phyloP scores from a whole-genome alignment of 495 filamentous ascomycete genomes.

The Chaetomium tenue region DNA sequence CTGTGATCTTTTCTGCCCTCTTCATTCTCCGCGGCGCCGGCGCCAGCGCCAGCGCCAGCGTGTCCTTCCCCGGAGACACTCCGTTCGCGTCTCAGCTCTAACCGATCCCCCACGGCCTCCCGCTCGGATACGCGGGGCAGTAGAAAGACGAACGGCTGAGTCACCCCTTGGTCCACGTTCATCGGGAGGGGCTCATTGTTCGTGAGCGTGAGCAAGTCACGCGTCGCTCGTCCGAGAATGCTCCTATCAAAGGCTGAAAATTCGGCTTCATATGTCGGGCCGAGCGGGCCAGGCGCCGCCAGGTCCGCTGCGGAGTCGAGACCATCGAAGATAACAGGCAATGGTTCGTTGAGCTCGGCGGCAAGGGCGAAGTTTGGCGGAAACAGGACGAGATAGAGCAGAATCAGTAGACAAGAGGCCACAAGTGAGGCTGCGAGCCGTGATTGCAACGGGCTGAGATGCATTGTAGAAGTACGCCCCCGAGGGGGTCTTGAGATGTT shows the following conservation, averaged over 20 bases:
- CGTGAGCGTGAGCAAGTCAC: constrained; percentile 47
- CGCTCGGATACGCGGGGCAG: constrained; percentile 20
- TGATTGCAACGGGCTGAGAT: constrained; percentile 64
- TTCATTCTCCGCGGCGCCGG: constrained; percentile 18
- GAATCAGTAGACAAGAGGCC: constrained; percentile 53
- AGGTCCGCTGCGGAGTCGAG: constrained; percentile 23
- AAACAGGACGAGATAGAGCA: constrained; percentile 57
- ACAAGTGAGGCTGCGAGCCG: constrained; percentile 63
- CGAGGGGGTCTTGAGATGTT: constrained; percentile 27
- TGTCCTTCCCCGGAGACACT: background rate
- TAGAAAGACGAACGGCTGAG: constrained; percentile 41
- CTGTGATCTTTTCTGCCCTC: constrained; percentile 21
- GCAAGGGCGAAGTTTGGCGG: constrained; percentile 60
- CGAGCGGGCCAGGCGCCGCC: constrained; percentile 30
- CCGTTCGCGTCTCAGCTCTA: constrained; percentile 28
- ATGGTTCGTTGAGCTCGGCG: constrained; percentile 48
- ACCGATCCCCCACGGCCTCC: constrained; percentile 7
- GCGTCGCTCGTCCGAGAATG: constrained; percentile 60
- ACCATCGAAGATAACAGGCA: constrained; percentile 48
- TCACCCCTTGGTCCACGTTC: constrained; percentile 58
- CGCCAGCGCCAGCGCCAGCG: constrained; percentile 18
- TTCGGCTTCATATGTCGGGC: constrained; percentile 54
- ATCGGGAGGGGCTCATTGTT: constrained; percentile 61
- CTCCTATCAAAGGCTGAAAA: constrained; percentile 58
- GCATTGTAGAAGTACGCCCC: constrained; percentile 53